Evolutionary conservation across 768 basidiomycete genomes (phyloP).

Genomic region (Phallus indusiatus): DNA sequence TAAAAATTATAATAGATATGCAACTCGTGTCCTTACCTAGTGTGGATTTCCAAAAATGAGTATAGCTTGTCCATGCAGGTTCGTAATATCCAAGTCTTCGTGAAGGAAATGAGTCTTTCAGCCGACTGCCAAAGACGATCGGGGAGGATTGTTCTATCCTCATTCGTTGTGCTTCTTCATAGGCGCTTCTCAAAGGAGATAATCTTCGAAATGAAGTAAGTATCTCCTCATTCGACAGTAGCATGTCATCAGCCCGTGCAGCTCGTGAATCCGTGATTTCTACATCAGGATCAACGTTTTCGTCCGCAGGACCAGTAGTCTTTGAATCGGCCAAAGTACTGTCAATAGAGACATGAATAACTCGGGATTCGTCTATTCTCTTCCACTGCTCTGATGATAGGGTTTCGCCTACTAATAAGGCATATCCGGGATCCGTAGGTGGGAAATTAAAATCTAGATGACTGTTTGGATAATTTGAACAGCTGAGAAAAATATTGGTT

Average conservation of each 20-base stretch:
- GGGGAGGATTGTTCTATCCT: conserved; percentile 11
- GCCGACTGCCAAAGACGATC: conserved; percentile 10
- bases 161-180: conserved; percentile 44
- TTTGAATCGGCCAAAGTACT: conserved; percentile 26
- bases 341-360: conserved; percentile 65
- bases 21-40: conserved; percentile 42
- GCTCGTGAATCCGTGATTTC: conserved; percentile 66
- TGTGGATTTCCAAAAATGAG: conserved; percentile 77
- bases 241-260: conserved; percentile 52
- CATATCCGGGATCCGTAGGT: conserved; percentile 76
- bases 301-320: conserved; percentile 29
- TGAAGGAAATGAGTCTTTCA: conserved; percentile 12
- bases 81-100: conserved; percentile 51
- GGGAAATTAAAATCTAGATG: conserved; percentile 79
- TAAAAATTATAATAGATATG: neutral
- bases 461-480: conserved; percentile 3
- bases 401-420: conserved; percentile 55
- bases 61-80: conserved; percentile 84
- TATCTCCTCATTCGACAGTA: conserved; percentile 55
- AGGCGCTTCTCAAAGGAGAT: conserved; percentile 49
- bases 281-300: conserved; percentile 55
- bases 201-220: conserved; percentile 32
- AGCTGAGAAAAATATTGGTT: conserved; percentile 12
- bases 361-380: conserved; percentile 49
- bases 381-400: conserved; percentile 47